Conservation (phyloP, 2,329 filamentous ascomycete genomes). For the Monosporascus ibericus region DNA sequence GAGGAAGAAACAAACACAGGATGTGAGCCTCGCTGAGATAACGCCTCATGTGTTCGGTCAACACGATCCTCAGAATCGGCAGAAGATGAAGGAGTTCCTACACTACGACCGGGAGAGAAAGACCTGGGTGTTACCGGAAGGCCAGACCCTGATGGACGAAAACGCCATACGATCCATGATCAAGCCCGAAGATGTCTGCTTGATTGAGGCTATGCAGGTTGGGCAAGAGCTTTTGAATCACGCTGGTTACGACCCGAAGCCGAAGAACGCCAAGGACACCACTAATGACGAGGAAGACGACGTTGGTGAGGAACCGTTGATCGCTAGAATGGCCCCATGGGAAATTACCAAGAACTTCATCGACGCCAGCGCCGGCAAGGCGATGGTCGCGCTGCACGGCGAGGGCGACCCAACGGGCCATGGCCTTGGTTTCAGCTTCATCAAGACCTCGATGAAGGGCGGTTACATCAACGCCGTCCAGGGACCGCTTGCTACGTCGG, state of each 20-base stretch:
- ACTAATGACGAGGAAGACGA: slow-evolving; percentile 62
- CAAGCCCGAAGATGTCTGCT: slow-evolving; percentile 88
- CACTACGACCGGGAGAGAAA: slow-evolving; percentile 82
- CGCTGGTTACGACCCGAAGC: slow-evolving; percentile 71
- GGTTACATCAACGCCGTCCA: slow-evolving; percentile 80
- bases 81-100: slow-evolving; percentile 96
- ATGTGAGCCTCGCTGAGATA: slow-evolving; percentile 73
- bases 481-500: slow-evolving; percentile 59
- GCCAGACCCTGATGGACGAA: slow-evolving; percentile 74
- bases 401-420: slow-evolving; percentile 92
- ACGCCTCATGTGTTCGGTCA: slow-evolving; percentile 90
- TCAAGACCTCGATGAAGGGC: slow-evolving; percentile 98
- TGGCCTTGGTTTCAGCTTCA: slow-evolving; percentile 92
- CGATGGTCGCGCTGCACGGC: slow-evolving; percentile 92
- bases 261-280: slow-evolving; percentile 43
- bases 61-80: slow-evolving; percentile 89
- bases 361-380: slow-evolving; percentile 87
- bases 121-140: slow-evolving; percentile 73
- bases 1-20: slow-evolving; percentile 62
- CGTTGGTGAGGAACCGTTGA: slow-evolving; percentile 63
- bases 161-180: slow-evolving; percentile 79
- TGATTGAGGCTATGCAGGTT: slow-evolving; percentile 95
- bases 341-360: slow-evolving; percentile 95
- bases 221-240: slow-evolving; percentile 87
- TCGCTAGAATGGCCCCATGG: slow-evolving; percentile 91